Evolutionary conservation across 1,139 yeast species (phyloP).

Genomic region (Candida albicans): DNA sequence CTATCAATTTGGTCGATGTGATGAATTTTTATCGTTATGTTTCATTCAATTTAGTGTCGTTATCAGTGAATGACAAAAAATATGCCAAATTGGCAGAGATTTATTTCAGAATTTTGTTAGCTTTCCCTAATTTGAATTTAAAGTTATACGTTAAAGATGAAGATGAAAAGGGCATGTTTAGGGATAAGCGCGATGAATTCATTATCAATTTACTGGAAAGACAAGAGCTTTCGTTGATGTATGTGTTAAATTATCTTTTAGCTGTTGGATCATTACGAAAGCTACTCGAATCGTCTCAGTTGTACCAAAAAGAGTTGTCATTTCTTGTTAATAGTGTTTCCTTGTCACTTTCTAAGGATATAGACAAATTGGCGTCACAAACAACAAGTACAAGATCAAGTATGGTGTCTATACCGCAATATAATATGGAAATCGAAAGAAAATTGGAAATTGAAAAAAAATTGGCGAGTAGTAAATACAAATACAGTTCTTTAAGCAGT

Average conservation of each 20-base stretch:
- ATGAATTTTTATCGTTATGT: conserved; percentile 30
- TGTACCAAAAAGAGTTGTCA: conserved; percentile 22
- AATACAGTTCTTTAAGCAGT: conserved; percentile 24
- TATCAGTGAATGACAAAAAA: conserved; percentile 5
- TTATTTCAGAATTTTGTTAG: conserved; percentile 27
- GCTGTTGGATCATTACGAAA: conserved; percentile 22
- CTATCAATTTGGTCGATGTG: conserved; percentile 22
- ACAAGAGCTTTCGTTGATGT: conserved; percentile 37
- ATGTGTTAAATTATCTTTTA: conserved; percentile 28
- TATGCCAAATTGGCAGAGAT: conserved; percentile 24
- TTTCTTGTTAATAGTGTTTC: conserved; percentile 25
- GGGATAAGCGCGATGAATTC: conserved; percentile 6
- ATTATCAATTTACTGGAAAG: conserved; percentile 21
- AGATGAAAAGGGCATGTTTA: conserved; percentile 2
- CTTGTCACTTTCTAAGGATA: conserved; percentile 24
- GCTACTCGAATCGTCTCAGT: conserved; percentile 19
- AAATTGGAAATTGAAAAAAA: conserved; percentile 12
- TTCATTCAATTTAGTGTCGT: conserved; percentile 25
- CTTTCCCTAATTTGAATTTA: conserved; percentile 26
- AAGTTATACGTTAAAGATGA: conserved; percentile 9
- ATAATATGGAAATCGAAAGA: conserved; percentile 8
- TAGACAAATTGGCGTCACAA: conserved; percentile 26
- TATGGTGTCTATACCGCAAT: conserved; percentile 19
- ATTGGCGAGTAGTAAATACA: conserved; percentile 12
- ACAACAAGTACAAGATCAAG: conserved; percentile 27